Evolutionary conservation across 1,139 yeast species (phyloP), one percentile per base, ranked within the genome.

Genomic region (Petasospora rhodanensis): DNA sequence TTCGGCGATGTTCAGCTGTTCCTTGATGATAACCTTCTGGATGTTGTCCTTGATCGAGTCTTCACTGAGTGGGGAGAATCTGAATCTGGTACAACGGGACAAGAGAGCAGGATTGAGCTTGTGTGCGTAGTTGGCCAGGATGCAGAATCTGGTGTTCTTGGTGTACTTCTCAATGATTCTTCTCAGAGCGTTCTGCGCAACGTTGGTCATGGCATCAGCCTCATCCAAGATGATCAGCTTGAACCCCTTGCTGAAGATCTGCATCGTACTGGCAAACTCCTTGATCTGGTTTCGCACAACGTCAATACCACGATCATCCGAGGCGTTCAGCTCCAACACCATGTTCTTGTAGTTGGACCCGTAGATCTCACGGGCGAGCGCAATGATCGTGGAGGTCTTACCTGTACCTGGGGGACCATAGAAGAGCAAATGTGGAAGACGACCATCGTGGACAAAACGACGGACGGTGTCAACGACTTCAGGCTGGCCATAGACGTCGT

Each of bases 331-430:
- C 52, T 94, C 97, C 41, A 91, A 62, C 4, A 91, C 96, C 95
- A 85, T 86, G 55, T 82, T 84, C 49, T 71, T 73, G 59, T 84
- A 86, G 52, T 79, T 79, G 26, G 77, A 68, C 2, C 97, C 97
- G 52, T 86, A 91, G n/a, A 91, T 78, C 52, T 89, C 96, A 34
- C 76, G 68, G 2, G 98, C 96, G 40, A 91, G 62, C 0, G 97
- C 97, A 22, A 84, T 73, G 41, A 91, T 84, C 2, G 96, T 89
- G 1, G 96, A 85, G 0, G 98, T 91, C 56, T 91, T 91, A 44
- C 98, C 98, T 0, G 96, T 89, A 17, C 98, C 98, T 16, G 98
- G 97, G 0, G 97, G 97, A 0, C 98, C 98, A 57, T 91, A 89
- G 58, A 91, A 89, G 29, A 89, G 63, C 42, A 89, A 61, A 60